Conservation (phyloP, 768 basidiomycete genomes). For the Agaricus subrufescens region DNA sequence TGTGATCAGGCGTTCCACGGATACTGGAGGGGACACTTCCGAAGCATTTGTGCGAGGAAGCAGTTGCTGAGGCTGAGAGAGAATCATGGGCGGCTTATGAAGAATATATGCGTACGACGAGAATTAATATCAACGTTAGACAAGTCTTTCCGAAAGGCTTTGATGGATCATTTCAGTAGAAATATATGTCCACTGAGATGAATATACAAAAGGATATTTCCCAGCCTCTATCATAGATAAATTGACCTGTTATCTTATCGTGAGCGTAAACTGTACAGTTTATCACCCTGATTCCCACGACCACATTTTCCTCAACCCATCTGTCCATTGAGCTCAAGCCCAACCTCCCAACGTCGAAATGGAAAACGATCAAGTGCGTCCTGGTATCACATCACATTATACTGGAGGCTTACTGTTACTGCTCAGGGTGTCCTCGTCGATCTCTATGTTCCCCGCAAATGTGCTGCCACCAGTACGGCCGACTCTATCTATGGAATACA, state of each 20-base stretch:
- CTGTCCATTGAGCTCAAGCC: background rate
- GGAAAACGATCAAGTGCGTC: constrained; percentile 88
- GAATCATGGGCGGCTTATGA: constrained; percentile 57
- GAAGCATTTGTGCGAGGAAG: constrained; percentile 36
- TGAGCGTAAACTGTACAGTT: constrained; percentile 6
- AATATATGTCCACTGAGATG: constrained; percentile 17
- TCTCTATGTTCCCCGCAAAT: constrained; percentile 99
- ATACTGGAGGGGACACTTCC: constrained; percentile 83
- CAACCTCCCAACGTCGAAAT: constrained; percentile 39
- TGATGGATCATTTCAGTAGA: background rate
- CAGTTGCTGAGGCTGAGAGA: constrained; percentile 20
- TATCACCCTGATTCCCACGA: constrained; percentile 3
- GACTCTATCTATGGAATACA: background rate
- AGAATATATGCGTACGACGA: constrained; percentile 58
- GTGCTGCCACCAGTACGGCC: constrained; percentile 89
- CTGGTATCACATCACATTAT: constrained; percentile 1
- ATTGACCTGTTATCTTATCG: background rate
- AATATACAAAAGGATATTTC: background rate
- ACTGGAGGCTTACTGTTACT: constrained; percentile 3
- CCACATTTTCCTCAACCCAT: background rate
- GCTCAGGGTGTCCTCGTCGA: constrained; percentile 94
- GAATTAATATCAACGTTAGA: constrained; percentile 91
- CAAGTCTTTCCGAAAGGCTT: constrained; percentile 83
- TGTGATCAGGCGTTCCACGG: constrained; percentile 59
- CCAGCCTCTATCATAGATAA: too few species aligned